A percentile compares a stretch with the other conserved stretches of the same genome.
phyloP scores from a whole-genome alignment of 31 red algal species.

The Asparagopsis taxiformis region DNA sequence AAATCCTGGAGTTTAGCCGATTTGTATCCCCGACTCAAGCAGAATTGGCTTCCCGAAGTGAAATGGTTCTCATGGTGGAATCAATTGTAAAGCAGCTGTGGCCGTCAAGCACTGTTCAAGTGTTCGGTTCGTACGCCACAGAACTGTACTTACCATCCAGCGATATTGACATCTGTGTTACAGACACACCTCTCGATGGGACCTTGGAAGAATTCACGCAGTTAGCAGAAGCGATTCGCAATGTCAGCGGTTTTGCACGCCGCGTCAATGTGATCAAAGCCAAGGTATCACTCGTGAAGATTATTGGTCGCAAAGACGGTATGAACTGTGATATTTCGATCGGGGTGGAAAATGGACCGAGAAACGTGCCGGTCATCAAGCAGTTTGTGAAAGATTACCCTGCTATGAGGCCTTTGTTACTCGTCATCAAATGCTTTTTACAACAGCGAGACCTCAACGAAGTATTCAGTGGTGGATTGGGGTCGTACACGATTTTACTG shows the following conservation, averaged over 20 bases:
- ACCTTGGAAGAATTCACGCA: slow-evolving; percentile 42
- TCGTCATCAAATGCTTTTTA: slow-evolving; percentile 83
- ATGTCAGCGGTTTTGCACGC: slow-evolving; percentile 61
- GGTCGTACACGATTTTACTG: slow-evolving; percentile 74
- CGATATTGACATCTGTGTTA: slow-evolving; percentile 87
- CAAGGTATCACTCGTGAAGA: slow-evolving; percentile 75
- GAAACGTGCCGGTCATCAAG: slow-evolving; percentile 68
- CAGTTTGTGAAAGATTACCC: slow-evolving; percentile 65
- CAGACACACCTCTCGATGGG: slow-evolving; percentile 46
- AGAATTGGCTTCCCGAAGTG: slow-evolving; percentile 31
- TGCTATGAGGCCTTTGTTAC: slow-evolving; percentile 59
- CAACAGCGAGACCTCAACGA: slow-evolving; percentile 81
- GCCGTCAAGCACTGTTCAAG: slow-evolving; percentile 51
- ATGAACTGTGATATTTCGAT: slow-evolving; percentile 89
- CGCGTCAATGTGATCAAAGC: slow-evolving; percentile 68
- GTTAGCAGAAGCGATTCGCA: slow-evolving; percentile 67
- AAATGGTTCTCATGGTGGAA: slow-evolving; percentile 43
- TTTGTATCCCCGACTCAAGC: slow-evolving; percentile 66
- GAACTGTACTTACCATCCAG: slow-evolving; percentile 74
- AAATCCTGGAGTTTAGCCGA: slow-evolving; percentile 70
- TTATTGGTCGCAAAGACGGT: slow-evolving; percentile 51
- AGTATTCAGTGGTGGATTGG: slow-evolving; percentile 72
- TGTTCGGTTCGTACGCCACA: slow-evolving; percentile 88
- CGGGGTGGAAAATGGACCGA: slow-evolving; percentile 46
- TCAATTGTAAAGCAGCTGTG: slow-evolving; percentile 68